phyloP scores from a whole-genome alignment of 306 rosid genomes.

The Abrus pulchellus region DNA sequence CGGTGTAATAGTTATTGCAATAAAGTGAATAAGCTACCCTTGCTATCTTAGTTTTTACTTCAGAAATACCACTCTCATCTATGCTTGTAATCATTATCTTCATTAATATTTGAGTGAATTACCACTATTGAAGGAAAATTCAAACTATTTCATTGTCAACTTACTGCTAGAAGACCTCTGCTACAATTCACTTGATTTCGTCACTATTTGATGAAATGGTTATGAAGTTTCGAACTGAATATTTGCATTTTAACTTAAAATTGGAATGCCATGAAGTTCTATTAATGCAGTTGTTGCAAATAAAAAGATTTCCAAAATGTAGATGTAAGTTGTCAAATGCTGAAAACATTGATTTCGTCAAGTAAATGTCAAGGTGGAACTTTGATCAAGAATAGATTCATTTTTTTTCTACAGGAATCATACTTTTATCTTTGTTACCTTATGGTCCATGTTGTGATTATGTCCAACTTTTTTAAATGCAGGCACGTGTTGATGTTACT shows the following conservation, averaged over 20 bases:
- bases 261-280: conserved; percentile 11
- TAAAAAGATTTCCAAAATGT: not conserved
- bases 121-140: conserved; percentile 8
- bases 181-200: conserved; percentile 7
- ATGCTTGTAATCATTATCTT: not conserved
- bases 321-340: conserved; percentile 16
- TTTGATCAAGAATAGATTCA: not conserved
- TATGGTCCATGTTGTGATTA: not conserved
- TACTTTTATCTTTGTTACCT: conserved; percentile 15
- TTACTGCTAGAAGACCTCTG: not conserved
- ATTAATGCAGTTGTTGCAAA: not conserved
- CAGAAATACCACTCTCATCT: not conserved
- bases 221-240: not conserved
- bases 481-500: not conserved
- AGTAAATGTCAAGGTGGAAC: not conserved
- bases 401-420: not conserved
- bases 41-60: conserved; percentile 16
- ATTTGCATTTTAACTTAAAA: conserved; percentile 6
- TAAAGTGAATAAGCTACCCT: conserved; percentile 10
- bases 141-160: conserved; percentile 1
- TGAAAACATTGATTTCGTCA: not conserved
- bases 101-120: conserved; percentile 8
- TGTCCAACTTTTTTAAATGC: not conserved
- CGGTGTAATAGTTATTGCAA: conserved; percentile 27
- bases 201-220: not conserved